Conservation (phyloP, 306 rosid genomes). For the Cicer pinnatifidum region DNA sequence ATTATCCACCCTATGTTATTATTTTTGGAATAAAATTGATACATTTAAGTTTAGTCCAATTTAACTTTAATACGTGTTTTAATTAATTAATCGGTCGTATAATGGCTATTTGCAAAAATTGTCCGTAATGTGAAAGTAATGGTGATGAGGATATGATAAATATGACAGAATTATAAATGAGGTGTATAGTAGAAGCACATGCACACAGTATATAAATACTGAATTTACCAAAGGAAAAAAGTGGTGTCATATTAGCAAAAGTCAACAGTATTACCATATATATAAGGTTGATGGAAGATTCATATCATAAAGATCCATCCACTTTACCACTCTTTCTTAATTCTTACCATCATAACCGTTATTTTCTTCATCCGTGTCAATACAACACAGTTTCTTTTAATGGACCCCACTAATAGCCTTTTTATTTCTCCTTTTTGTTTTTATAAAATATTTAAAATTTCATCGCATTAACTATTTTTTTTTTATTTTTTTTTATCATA, state of each 20-base stretch:
- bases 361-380: slow-evolving; percentile 52
- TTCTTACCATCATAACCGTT: slow-evolving; percentile 48
- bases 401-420: slow-evolving; percentile 43
- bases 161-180: slow-evolving; percentile 41
- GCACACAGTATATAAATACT: slow-evolving; percentile 15
- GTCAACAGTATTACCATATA: slow-evolving; percentile 34
- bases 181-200: slow-evolving; percentile 5
- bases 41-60: too few species aligned
- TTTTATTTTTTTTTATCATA: too few species aligned
- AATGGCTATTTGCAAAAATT: too few species aligned
- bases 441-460: too few species aligned
- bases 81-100: too few species aligned
- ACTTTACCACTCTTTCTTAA: slow-evolving; percentile 20
- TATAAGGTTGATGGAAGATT: slow-evolving; percentile 42
- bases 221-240: slow-evolving; percentile 11
- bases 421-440: too few species aligned
- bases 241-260: not conserved
- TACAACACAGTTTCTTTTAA: slow-evolving; percentile 51
- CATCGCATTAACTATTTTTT: too few species aligned
- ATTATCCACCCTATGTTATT: too few species aligned
- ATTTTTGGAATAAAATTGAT: too few species aligned
- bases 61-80: too few species aligned
- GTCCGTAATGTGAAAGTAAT: too few species aligned
- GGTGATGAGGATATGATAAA: too few species aligned
- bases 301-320: slow-evolving; percentile 2